These are phyloP conservation scores for Amanita jacksonii DNA, from an alignment of 768 basidiomycete genomes.

Conservation along the genomic window DNA sequence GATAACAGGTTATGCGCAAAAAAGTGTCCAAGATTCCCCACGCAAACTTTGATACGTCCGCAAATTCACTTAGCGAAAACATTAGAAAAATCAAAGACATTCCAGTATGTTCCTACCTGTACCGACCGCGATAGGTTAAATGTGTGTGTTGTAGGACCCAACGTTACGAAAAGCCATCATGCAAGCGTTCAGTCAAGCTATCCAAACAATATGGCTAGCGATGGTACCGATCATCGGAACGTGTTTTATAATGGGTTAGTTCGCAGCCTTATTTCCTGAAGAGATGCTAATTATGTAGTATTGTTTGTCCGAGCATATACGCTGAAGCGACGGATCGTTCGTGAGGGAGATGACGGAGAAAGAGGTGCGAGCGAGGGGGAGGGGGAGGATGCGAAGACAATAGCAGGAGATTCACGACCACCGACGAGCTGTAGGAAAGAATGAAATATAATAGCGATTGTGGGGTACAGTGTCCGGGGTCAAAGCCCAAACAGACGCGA, in stretches of 20 bases:
- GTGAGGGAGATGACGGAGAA: slow-evolving; percentile 27
- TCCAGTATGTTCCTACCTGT: slow-evolving; percentile 20
- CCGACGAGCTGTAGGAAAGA: not conserved
- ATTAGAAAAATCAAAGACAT: slow-evolving; percentile 36
- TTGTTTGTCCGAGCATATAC: slow-evolving; percentile 53
- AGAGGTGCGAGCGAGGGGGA: slow-evolving; percentile 17
- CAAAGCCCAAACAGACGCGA: not conserved
- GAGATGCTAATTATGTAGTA: slow-evolving; percentile 23
- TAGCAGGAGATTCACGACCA: too few species aligned
- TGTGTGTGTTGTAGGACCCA: slow-evolving; percentile 31
- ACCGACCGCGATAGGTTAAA: not conserved
- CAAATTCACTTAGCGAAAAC: slow-evolving; percentile 34
- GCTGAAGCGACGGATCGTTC: slow-evolving; percentile 40
- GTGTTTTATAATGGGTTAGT: slow-evolving; percentile 41
- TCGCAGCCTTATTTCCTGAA: slow-evolving; percentile 4
- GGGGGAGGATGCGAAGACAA: slow-evolving; percentile 17
- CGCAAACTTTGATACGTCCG: slow-evolving; percentile 26
- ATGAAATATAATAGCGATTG: slow-evolving; percentile 10
- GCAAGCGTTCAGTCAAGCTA: slow-evolving; percentile 54
- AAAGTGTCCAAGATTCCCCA: slow-evolving; percentile 28
- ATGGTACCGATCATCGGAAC: slow-evolving; percentile 47
- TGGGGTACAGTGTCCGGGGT: slow-evolving; percentile 8
- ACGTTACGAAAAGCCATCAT: slow-evolving; percentile 37
- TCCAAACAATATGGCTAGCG: slow-evolving; percentile 57
- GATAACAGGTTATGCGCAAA: slow-evolving; percentile 26